Percentiles rank a stretch among this genome's conserved stretches.
phyloP scores from a whole-genome alignment of 2,329 filamentous ascomycete genomes.

The Orbilia oligospora region DNA sequence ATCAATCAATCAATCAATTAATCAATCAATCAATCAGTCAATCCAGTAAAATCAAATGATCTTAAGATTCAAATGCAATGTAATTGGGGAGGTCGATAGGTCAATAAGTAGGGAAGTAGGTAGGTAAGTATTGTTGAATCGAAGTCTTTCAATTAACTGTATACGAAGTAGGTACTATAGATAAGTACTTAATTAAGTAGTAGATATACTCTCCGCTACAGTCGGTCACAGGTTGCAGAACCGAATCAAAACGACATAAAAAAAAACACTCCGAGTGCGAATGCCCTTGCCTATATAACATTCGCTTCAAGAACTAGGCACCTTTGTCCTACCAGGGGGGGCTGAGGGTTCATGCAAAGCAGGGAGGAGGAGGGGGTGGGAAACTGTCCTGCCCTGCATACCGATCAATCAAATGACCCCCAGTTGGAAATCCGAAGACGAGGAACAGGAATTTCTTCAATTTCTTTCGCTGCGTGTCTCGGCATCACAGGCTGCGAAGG shows the following conservation, averaged over 20 bases:
- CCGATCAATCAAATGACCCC: constrained; percentile 2
- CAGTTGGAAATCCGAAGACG: neutral
- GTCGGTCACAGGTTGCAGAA: neutral
- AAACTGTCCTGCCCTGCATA: constrained; percentile 1
- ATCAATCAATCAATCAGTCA: too few relatives aligned
- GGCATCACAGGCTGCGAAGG: neutral
- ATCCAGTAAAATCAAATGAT: too few relatives aligned
- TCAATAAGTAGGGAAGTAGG: too few relatives aligned
- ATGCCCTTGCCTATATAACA: constrained; percentile 10
- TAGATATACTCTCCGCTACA: too few relatives aligned
- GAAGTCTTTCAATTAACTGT: too few relatives aligned
- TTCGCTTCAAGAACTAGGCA: neutral
- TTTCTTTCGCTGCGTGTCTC: neutral
- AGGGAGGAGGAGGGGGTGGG: neutral
- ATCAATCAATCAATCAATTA: too few relatives aligned
- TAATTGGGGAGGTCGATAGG: too few relatives aligned
- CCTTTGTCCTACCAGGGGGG: neutral
- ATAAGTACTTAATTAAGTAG: too few relatives aligned
- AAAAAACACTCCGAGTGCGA: constrained; percentile 3
- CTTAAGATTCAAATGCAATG: too few relatives aligned
- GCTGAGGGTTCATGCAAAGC: neutral
- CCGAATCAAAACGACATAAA: neutral
- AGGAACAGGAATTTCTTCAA: constrained; percentile 8
- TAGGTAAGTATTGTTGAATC: too few relatives aligned
- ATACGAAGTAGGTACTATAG: too few relatives aligned